Conservation (phyloP, 192 early-diverging fungal species). For the Backusella sp. region DNA sequence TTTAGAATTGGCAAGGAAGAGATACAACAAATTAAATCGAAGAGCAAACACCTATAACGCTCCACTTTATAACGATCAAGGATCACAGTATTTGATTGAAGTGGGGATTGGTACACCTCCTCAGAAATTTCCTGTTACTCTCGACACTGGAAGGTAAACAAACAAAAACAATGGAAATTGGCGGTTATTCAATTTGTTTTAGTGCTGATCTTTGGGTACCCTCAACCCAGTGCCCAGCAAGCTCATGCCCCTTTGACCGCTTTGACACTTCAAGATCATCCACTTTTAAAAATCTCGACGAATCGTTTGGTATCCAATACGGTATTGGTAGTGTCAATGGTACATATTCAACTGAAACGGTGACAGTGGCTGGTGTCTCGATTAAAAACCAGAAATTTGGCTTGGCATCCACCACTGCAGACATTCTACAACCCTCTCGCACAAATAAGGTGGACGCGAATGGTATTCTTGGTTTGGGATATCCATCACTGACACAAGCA, state of each 20-base stretch:
- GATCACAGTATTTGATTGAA: conserved; percentile 35
- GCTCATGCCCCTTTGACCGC: conserved; percentile 18
- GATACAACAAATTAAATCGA: conserved; percentile 1
- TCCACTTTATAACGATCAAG: conserved; percentile 34
- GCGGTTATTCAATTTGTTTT: not conserved
- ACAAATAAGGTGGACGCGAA: conserved; percentile 10
- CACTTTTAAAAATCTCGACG: conserved; percentile 19
- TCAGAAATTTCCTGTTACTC: conserved; percentile 30
- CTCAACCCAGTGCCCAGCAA: conserved; percentile 8
- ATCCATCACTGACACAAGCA: conserved; percentile 26
- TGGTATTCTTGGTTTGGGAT: conserved; percentile 38
- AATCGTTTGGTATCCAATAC: conserved; percentile 28
- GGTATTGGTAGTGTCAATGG: conserved; percentile 38
- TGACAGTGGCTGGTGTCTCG: conserved; percentile 19
- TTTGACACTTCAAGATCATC: conserved; percentile 27
- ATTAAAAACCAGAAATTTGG: conserved; percentile 34
- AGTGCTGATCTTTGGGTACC: conserved; percentile 43
- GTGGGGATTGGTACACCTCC: conserved; percentile 30
- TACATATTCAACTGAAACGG: conserved; percentile 29
- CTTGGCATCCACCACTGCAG: conserved; percentile 20
- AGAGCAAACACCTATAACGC: not conserved
- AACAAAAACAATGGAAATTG: not conserved
- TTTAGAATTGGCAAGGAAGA: conserved; percentile 10
- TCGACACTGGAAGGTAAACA: conserved; percentile 39
- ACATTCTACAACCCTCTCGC: conserved; percentile 16